Evolutionary conservation across 805 yeast species (phyloP).

Genomic region (Cyberlindnera americana): DNA sequence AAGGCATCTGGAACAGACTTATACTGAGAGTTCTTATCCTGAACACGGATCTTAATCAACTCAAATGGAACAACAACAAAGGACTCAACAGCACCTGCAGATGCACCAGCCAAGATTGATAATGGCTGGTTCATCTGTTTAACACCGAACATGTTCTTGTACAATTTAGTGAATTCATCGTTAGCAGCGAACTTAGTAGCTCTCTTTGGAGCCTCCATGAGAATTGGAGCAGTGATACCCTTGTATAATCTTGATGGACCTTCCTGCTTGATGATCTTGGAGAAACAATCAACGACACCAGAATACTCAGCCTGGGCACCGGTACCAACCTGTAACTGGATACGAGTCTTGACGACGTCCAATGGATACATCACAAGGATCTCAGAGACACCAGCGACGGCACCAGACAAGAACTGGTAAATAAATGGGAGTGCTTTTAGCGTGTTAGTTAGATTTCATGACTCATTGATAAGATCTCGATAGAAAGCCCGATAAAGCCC

Average conservation of each 20-base stretch:
- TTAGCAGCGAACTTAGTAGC: slow-evolving; percentile 98
- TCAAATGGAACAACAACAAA: slow-evolving; percentile 98
- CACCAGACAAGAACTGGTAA: slow-evolving; percentile 91
- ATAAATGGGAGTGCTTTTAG: slow-evolving; percentile 69
- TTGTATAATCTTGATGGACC: slow-evolving; percentile 82
- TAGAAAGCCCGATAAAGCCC: background rate
- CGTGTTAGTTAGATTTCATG: background rate
- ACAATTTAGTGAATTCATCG: slow-evolving; percentile 91
- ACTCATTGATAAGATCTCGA: background rate
- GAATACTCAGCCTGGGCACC: slow-evolving; percentile 57
- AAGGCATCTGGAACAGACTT: slow-evolving; percentile 84
- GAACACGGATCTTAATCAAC: slow-evolving; percentile 89
- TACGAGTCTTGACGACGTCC: slow-evolving; percentile 95
- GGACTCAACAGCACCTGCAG: slow-evolving; percentile 97
- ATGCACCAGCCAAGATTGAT: slow-evolving; percentile 91
- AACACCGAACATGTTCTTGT: slow-evolving; percentile 67
- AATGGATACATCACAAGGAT: slow-evolving; percentile 93
- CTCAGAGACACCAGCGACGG: slow-evolving; percentile 96
- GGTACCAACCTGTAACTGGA: slow-evolving; percentile 70
- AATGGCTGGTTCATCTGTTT: slow-evolving; percentile 71
- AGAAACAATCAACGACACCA: slow-evolving; percentile 81
- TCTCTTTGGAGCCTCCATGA: slow-evolving; percentile 99
- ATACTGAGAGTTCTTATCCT: slow-evolving; percentile 80
- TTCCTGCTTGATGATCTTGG: slow-evolving; percentile 80
- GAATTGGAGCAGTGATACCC: slow-evolving; percentile 93